Evolutionary conservation across 1,139 yeast species (phyloP), one percentile per base, ranked within the genome.

Genomic region (Yamadazyma diospyri): DNA sequence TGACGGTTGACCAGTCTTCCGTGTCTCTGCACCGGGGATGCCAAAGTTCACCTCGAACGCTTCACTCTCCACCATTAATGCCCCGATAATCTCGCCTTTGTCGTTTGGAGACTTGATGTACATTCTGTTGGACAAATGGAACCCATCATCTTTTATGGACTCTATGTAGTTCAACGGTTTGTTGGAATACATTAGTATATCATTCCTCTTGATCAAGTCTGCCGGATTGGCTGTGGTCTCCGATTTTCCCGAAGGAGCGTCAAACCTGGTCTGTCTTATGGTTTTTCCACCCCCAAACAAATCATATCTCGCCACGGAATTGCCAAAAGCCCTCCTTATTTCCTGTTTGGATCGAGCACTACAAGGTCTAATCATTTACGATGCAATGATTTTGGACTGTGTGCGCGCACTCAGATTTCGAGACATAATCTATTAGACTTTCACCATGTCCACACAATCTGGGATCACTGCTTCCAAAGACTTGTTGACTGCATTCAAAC

Each of bases 381-480:
- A n/a, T n/a, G n/a, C n/a, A n/a, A n/a, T n/a, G n/a, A n/a, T n/a
- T n/a, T n/a, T n/a, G n/a, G n/a, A n/a, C n/a, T n/a, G n/a, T n/a
- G n/a, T n/a, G n/a, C n/a, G n/a, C n/a, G n/a, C n/a, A n/a, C n/a
- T 18, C 20, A 18, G 20, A 9, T 6, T 18, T 18, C 6, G 20
- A 9, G 20, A 18, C 9, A 18, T 6, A 18, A 18, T 18, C 20
- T 6, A 6, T 9, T 11, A 5, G 17, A 26, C 13, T 5, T 9
- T 9, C 13, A 17, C 16, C n/a, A 55, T 81, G 89, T 78, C 89
- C 0, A 75, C 77, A 25, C 83, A 78, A 55, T 81, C 88, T 9
- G 89, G 89, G 37, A 82, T 82, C 32, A 55, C 68, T 2, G 76
- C 82, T 12, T 66, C 74, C 22, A 56, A 57, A 31, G 63, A 57